Conservation (phyloP, 1,139 yeast genomes). For the Magnusiomyces tetraspermus region DNA sequence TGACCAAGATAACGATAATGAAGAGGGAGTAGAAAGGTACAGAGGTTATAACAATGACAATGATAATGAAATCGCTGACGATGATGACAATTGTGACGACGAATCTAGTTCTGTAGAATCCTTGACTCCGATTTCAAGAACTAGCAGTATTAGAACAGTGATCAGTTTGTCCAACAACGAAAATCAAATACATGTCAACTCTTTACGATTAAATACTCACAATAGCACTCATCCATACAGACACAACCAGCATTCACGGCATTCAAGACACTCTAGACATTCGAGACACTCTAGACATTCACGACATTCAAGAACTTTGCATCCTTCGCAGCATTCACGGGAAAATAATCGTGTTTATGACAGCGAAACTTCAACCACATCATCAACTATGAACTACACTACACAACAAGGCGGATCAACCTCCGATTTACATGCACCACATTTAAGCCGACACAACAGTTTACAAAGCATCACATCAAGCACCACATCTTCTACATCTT, state of each 20-base stretch:
- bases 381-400: no score
- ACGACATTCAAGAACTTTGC: no score
- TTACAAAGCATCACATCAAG: not conserved
- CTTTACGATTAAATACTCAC: no score
- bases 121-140: not conserved
- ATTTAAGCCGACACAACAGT: not conserved
- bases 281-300: not conserved
- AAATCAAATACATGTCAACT: no score
- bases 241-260: not conserved
- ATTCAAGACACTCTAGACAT: not conserved
- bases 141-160: not conserved
- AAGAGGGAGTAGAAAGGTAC: no score
- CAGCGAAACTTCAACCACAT: not conserved
- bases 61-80: no score
- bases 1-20: not conserved
- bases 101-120: not conserved
- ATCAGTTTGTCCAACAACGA: not conserved
- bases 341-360: no score
- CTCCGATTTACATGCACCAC: no score
- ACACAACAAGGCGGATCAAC: no score
- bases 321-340: no score
- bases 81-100: no score
- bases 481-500: no score
- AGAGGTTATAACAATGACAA: not conserved
- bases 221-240: not conserved